Evolutionary conservation across 2,329 filamentous ascomycete genomes (phyloP).

Genomic region (Nemania bipapillata): DNA sequence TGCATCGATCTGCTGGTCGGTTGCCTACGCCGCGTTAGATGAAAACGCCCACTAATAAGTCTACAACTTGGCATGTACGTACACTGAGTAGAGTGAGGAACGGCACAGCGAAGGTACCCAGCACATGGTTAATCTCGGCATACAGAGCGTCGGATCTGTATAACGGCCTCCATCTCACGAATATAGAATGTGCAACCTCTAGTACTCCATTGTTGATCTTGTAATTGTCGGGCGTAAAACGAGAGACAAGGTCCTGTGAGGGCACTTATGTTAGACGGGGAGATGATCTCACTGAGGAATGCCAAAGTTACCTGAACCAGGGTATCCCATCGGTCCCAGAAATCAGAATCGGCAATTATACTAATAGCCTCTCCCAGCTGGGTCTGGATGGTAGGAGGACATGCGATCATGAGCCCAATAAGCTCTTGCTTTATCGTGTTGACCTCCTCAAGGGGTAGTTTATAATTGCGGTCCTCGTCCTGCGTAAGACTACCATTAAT

Average conservation of each 20-base stretch:
- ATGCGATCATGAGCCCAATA: constrained; percentile 94
- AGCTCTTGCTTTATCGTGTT: constrained; percentile 91
- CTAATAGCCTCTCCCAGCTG: constrained; percentile 97
- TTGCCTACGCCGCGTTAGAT: constrained; percentile 60
- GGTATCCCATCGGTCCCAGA: constrained; percentile 96
- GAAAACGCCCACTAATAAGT: not conserved
- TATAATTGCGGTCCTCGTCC: constrained; percentile 94
- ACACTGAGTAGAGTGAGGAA: constrained; percentile 84
- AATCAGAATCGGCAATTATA: constrained; percentile 96
- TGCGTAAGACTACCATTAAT: constrained; percentile 48
- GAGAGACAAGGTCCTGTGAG: constrained; percentile 81
- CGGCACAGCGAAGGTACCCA: constrained; percentile 82
- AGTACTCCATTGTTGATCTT: constrained; percentile 92
- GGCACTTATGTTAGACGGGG: constrained; percentile 20
- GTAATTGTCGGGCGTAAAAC: constrained; percentile 82
- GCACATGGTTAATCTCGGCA: constrained; percentile 95
- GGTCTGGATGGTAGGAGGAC: constrained; percentile 85
- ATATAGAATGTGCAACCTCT: constrained; percentile 97
- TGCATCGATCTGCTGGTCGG: constrained; percentile 76
- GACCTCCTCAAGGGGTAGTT: constrained; percentile 84
- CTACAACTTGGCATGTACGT: constrained; percentile 46
- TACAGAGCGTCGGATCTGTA: constrained; percentile 94
- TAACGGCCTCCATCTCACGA: constrained; percentile 92
- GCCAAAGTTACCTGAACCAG: constrained; percentile 74
- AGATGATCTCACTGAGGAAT: not conserved